phyloP scores from a whole-genome alignment of 345 rosid genomes.

The Excoecaria agallocha region DNA sequence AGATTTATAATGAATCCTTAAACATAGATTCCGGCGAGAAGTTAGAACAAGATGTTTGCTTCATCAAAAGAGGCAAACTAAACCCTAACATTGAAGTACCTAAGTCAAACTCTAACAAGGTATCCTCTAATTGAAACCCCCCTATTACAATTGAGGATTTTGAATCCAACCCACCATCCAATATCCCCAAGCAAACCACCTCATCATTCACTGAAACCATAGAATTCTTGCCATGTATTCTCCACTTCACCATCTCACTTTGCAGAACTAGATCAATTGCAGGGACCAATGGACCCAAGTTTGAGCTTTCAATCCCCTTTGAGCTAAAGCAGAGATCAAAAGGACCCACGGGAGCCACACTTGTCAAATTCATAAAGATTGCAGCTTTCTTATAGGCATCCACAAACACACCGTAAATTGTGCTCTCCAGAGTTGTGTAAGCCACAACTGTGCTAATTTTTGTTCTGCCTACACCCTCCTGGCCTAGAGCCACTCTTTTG shows the following conservation, averaged over 20 bases:
- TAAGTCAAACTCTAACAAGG: constrained; percentile 58
- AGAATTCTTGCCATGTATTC: constrained; percentile 48
- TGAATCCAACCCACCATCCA: constrained; percentile 57
- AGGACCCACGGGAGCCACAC: constrained; percentile 47
- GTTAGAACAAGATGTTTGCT: constrained; percentile 35
- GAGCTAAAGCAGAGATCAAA: constrained; percentile 52
- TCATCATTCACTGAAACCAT: constrained; percentile 52
- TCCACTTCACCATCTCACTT: constrained; percentile 93
- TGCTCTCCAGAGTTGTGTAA: constrained; percentile 58
- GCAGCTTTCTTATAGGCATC: constrained; percentile 51
- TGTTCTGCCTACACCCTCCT: constrained; percentile 15
- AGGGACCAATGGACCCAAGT: constrained; percentile 34
- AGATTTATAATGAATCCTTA: constrained; percentile 1
- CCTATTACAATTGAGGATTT: constrained; percentile 52
- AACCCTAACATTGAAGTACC: constrained; percentile 67
- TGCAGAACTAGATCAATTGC: constrained; percentile 64
- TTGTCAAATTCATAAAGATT: constrained; percentile 34
- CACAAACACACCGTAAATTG: constrained; percentile 41
- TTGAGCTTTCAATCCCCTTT: background rate
- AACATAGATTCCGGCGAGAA: background rate
- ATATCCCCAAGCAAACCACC: constrained; percentile 61
- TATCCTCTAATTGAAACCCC: constrained; percentile 74
- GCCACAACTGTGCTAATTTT: constrained; percentile 62
- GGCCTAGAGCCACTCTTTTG: constrained; percentile 25
- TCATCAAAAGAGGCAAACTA: constrained; percentile 32